These are phyloP conservation scores for Exophiala mesophila DNA, from an alignment of 2,329 filamentous ascomycete genomes.

Conservation along the genomic window DNA sequence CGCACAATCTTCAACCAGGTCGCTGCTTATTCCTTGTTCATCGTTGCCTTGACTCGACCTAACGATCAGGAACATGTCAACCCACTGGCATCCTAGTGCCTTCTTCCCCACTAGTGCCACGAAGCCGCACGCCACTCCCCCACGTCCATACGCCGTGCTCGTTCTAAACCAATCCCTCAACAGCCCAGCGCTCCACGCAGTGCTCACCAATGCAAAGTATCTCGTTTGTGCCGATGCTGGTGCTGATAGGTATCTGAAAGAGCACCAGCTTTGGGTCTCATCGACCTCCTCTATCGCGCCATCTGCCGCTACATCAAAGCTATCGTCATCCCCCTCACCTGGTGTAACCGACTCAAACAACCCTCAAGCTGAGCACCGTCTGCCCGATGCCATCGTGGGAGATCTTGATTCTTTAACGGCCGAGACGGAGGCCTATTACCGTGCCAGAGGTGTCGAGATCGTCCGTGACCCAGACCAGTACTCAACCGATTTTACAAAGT, in stretches of 20 bases:
- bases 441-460: slow-evolving; percentile 55
- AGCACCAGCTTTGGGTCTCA: slow-evolving; percentile 7
- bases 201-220: slow-evolving; percentile 49
- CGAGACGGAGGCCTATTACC: slow-evolving; percentile 62
- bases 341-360: not conserved
- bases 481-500: slow-evolving; percentile 88
- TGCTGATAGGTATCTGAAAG: slow-evolving; percentile 66
- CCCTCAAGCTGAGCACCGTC: slow-evolving; percentile 29
- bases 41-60: no score
- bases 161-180: slow-evolving; percentile 60
- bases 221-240: slow-evolving; percentile 86
- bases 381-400: slow-evolving; percentile 72
- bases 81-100: not conserved
- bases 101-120: not conserved
- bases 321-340: not conserved
- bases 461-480: slow-evolving; percentile 74
- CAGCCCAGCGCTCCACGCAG: slow-evolving; percentile 35
- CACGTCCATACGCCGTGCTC: slow-evolving; percentile 42
- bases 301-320: slow-evolving; percentile 3
- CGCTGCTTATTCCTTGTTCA: no score
- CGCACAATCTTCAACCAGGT: no score
- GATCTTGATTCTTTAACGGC: slow-evolving; percentile 80
- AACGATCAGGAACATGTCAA: not conserved
- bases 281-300: not conserved
- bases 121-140: slow-evolving; percentile 2